A percentile compares a stretch with the other conserved stretches of the same genome.
Conservation (phyloP, 2,329 filamentous ascomycete genomes). For the Ophiostoma fasciatum region DNA sequence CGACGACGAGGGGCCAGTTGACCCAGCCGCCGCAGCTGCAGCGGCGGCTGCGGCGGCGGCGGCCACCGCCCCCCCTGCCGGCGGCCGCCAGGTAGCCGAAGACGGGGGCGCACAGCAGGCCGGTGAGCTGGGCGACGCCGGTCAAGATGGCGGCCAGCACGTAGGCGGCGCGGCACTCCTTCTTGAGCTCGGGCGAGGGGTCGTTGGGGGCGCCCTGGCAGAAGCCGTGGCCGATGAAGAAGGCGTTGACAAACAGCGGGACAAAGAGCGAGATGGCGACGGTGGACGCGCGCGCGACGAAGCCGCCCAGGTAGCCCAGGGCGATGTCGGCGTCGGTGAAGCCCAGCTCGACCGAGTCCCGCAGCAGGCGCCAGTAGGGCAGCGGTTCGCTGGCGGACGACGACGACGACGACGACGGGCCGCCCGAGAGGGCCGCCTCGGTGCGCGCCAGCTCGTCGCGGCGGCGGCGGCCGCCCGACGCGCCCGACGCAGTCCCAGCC, state of each 20-base stretch:
- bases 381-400: constrained; percentile 15
- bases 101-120: constrained; percentile 67
- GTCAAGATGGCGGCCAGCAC: constrained; percentile 76
- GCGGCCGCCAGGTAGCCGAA: constrained; percentile 85
- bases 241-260: constrained; percentile 82
- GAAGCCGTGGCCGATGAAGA: constrained; percentile 67
- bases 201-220: constrained; percentile 55
- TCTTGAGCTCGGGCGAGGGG: constrained; percentile 60
- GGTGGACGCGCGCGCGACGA: constrained; percentile 85
- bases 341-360: constrained; percentile 52
- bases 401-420: not conserved
- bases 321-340: constrained; percentile 65
- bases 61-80: too few species aligned
- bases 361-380: constrained; percentile 45
- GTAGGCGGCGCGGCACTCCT: constrained; percentile 75
- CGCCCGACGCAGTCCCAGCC: constrained; percentile 24
- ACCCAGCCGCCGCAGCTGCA: constrained; percentile 15
- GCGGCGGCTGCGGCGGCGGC: constrained; percentile 24
- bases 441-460: constrained; percentile 5
- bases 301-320: constrained; percentile 82
- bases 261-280: constrained; percentile 94
- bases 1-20: constrained; percentile 60
- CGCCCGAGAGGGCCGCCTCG: constrained; percentile 5
- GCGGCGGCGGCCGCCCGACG: not conserved
- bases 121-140: constrained; percentile 75